These are phyloP conservation scores for Metschnikowia corniflorae DNA, from an alignment of 805 yeast species.

Conservation along the genomic window DNA sequence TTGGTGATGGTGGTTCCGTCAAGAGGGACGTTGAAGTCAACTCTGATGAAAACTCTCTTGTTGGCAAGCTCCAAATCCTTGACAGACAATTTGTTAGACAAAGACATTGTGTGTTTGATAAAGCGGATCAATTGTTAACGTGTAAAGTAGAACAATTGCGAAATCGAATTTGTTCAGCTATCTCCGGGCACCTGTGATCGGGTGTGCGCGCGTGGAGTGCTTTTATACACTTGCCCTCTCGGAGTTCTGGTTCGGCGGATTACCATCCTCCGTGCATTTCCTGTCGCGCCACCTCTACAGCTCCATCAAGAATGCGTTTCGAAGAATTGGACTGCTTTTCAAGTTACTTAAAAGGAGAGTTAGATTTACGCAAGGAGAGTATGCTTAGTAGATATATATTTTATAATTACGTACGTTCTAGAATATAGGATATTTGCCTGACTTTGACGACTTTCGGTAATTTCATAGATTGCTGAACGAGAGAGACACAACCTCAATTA, in stretches of 20 bases:
- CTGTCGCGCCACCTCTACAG: constrained; percentile 8
- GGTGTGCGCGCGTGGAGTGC: constrained; percentile 6
- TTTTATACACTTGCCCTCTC: constrained; percentile 7
- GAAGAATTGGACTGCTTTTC: too few species aligned
- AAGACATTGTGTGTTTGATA: constrained; percentile 59
- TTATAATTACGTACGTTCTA: too few species aligned
- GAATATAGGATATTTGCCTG: too few species aligned
- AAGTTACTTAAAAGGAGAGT: too few species aligned
- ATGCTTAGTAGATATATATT: too few species aligned
- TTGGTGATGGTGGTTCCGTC: constrained; percentile 97
- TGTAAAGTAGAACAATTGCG: neutral
- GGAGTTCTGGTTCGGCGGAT: constrained; percentile 10
- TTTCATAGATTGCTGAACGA: too few species aligned
- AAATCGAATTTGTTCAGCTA: too few species aligned
- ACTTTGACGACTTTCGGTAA: too few species aligned
- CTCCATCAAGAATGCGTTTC: neutral
- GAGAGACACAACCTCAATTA: too few species aligned
- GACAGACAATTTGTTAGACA: constrained; percentile 89
- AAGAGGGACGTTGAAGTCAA: constrained; percentile 91
- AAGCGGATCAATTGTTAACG: constrained; percentile 10
- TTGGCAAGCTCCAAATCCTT: constrained; percentile 81
- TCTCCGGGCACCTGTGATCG: too few species aligned
- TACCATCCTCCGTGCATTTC: constrained; percentile 9
- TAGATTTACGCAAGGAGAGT: too few species aligned
- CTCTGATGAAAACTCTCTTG: constrained; percentile 98